phyloP scores from a whole-genome alignment of 768 basidiomycete genomes.

The Pholiota molesta region DNA sequence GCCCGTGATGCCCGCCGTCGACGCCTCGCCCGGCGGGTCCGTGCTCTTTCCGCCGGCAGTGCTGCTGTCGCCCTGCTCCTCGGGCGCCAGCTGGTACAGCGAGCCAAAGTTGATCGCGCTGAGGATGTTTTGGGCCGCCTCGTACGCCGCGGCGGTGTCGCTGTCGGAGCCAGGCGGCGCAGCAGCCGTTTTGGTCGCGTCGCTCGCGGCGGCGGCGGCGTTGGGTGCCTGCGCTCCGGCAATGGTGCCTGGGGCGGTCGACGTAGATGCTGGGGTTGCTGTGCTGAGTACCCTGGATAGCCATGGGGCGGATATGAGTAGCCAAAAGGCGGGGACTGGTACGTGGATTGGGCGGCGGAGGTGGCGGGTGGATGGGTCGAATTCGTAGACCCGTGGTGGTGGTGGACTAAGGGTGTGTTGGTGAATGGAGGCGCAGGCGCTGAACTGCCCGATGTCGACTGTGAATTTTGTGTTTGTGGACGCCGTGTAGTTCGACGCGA shows the following conservation, averaged over 20 bases:
- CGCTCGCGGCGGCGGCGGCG: slow-evolving; percentile 7
- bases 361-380: slow-evolving; percentile 14
- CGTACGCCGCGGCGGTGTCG: slow-evolving; percentile 67
- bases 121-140: slow-evolving; percentile 77
- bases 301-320: slow-evolving; percentile 35
- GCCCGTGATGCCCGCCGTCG: slow-evolving; percentile 13
- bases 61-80: slow-evolving; percentile 25
- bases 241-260: slow-evolving; percentile 22
- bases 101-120: slow-evolving; percentile 75
- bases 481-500: slow-evolving; percentile 78
- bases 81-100: slow-evolving; percentile 45
- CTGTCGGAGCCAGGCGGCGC: slow-evolving; percentile 31
- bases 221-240: slow-evolving; percentile 14
- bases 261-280: slow-evolving; percentile 25
- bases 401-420: slow-evolving; percentile 51
- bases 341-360: slow-evolving; percentile 29
- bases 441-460: slow-evolving; percentile 28
- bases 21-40: not conserved
- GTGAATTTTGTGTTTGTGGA: slow-evolving; percentile 59
- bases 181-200: slow-evolving; percentile 12
- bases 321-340: slow-evolving; percentile 41
- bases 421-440: slow-evolving; percentile 60
- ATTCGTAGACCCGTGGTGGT: slow-evolving; percentile 27
- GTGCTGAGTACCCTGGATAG: slow-evolving; percentile 23
- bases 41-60: no score